Conservation (phyloP, 2,329 filamentous ascomycete genomes). For the Arthroderma sp. region DNA sequence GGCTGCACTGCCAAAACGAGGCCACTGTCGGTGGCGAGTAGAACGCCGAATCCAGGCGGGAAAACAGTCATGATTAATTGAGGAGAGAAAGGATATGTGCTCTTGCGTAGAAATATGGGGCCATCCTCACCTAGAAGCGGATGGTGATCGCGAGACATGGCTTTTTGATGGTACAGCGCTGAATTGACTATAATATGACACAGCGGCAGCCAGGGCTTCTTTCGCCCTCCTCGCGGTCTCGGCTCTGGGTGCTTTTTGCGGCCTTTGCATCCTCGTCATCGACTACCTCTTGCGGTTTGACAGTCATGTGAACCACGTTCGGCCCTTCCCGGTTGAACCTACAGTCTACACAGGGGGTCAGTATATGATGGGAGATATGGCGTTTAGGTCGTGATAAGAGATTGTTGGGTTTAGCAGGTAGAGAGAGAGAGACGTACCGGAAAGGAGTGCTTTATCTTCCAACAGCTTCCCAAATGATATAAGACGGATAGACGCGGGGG, state of each 20-base stretch:
- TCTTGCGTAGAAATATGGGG: background rate
- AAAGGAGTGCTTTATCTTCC: slow-evolving; percentile 75
- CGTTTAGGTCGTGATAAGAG: background rate
- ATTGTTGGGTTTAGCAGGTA: background rate
- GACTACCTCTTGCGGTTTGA: slow-evolving; percentile 67
- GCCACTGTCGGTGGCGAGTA: background rate
- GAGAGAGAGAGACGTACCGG: slow-evolving; percentile 48
- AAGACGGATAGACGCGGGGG: slow-evolving; percentile 76
- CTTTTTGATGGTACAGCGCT: background rate
- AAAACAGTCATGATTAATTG: background rate
- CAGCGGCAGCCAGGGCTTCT: slow-evolving; percentile 52
- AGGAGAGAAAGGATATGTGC: background rate
- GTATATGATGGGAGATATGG: background rate
- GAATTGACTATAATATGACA: slow-evolving; percentile 43
- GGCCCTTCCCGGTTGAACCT: slow-evolving; percentile 61
- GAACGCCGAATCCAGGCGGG: background rate
- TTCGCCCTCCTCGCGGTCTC: slow-evolving; percentile 44
- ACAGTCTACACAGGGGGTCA: slow-evolving; percentile 48
- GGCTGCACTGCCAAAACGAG: background rate
- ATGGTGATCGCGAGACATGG: background rate
- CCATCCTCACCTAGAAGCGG: background rate
- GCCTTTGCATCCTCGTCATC: slow-evolving; percentile 67
- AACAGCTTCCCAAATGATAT: slow-evolving; percentile 86
- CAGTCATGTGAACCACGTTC: slow-evolving; percentile 90
- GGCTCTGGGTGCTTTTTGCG: slow-evolving; percentile 42